phyloP scores from a whole-genome alignment of 805 yeast genomes.

The Candida ascalaphidarum region DNA sequence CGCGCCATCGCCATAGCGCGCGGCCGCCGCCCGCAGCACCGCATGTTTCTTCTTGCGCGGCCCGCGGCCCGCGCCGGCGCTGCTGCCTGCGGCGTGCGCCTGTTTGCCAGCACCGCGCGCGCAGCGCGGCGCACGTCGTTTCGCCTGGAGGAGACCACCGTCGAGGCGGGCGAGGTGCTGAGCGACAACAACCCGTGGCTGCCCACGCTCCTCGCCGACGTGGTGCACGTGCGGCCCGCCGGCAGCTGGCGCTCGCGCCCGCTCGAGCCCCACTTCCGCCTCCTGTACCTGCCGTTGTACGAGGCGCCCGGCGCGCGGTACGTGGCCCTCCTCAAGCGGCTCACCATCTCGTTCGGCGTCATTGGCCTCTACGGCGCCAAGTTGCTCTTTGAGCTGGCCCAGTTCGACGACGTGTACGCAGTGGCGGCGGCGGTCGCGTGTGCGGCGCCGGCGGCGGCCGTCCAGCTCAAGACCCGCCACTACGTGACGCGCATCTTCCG shows the following conservation, averaged over 20 bases:
- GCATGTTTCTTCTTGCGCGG: too few species aligned
- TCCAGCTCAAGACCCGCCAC: constrained; percentile 47
- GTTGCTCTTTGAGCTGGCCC: constrained; percentile 43
- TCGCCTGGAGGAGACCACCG: constrained; percentile 28
- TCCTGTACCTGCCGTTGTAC: constrained; percentile 56
- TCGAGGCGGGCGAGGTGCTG: constrained; percentile 33
- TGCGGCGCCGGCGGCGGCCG: constrained; percentile 48
- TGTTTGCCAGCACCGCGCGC: too few species aligned
- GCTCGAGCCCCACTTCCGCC: constrained; percentile 43
- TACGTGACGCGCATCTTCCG: constrained; percentile 69
- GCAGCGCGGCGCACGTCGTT: too few species aligned
- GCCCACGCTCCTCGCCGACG: constrained; percentile 36
- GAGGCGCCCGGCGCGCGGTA: constrained; percentile 55
- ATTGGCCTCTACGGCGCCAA: constrained; percentile 59
- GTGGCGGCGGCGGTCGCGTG: constrained; percentile 34
- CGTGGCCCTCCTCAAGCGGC: constrained; percentile 53
- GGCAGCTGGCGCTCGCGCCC: constrained; percentile 31
- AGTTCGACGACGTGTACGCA: constrained; percentile 43
- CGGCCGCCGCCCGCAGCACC: too few species aligned
- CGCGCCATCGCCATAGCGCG: too few species aligned
- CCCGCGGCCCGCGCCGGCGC: too few species aligned
- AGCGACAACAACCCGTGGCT: constrained; percentile 39
- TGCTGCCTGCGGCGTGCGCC: too few species aligned
- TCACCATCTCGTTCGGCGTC: constrained; percentile 52
- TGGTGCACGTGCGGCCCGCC: constrained; percentile 33